phyloP scores from a whole-genome alignment of 768 basidiomycete genomes.

The Hydnum rufescens region DNA sequence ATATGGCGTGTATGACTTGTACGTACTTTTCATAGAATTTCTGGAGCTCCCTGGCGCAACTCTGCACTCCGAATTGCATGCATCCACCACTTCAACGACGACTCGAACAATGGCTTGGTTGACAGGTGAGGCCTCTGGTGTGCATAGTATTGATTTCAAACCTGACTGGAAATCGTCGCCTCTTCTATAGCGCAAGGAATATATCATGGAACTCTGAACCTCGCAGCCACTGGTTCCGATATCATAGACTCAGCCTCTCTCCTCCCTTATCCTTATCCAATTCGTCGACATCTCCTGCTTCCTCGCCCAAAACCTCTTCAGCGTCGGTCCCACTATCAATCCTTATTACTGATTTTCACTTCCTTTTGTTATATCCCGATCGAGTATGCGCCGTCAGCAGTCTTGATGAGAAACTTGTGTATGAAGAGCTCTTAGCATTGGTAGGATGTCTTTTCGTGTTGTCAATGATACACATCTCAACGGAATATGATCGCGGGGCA shows the following conservation, averaged over 20 bases:
- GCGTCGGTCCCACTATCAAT: slow-evolving; percentile 44
- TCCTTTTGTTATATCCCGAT: slow-evolving; percentile 66
- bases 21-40: slow-evolving; percentile 38
- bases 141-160: background rate
- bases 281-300: slow-evolving; percentile 14
- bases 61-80: slow-evolving; percentile 58
- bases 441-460: slow-evolving; percentile 37
- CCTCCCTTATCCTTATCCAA: slow-evolving; percentile 46
- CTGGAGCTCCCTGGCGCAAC: slow-evolving; percentile 72
- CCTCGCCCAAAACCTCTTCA: background rate
- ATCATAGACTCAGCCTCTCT: slow-evolving; percentile 61
- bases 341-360: slow-evolving; percentile 80
- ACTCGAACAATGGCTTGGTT: slow-evolving; percentile 55
- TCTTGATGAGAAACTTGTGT: slow-evolving; percentile 61
- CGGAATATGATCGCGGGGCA: slow-evolving; percentile 18
- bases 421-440: slow-evolving; percentile 66
- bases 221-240: slow-evolving; percentile 36
- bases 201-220: slow-evolving; percentile 65
- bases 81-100: slow-evolving; percentile 52
- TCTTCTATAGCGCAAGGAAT: slow-evolving; percentile 44
- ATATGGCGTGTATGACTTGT: background rate
- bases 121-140: slow-evolving; percentile 37
- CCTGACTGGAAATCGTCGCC: too few species aligned
- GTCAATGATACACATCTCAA: background rate
- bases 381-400: slow-evolving; percentile 57